Base-by-base conservation (phyloP, 1,284 basidiomycete genomes). In the Sporisorium scitamineum region DNA sequence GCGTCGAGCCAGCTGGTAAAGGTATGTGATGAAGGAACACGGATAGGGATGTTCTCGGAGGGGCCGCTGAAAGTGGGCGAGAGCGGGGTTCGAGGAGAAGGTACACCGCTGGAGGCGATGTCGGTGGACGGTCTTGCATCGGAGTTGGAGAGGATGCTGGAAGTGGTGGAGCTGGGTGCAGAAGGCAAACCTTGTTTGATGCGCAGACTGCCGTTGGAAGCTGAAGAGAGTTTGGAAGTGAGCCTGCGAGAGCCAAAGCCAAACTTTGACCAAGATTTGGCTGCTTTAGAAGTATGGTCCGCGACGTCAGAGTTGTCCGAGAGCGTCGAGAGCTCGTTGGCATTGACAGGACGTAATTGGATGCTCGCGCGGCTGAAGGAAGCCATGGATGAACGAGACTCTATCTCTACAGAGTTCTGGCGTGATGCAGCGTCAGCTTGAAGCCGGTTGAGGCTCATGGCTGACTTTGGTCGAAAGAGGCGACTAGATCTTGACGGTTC, bases 1-100 rank as follows among this genome's bases (percentile, higher is more conserved):
- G 70, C 70, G 10, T 72, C 64, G 4, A 57, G 22, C 70, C 70
- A 72, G 34, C 53, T 59, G 18, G 18, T 34, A 10, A 60, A 39
- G 3, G 42, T 18, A 2, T 34, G 44, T 2, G n/a, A 5, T 5
- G 70, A 63, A 2, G 48, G 4, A 20, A 50, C 56, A 4, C 64
- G 56, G 9, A 72, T 37, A 3, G 37, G 14, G 14, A 71, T n/a
- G 10, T 52, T 50, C 5, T 59, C 55, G 4, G 18, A 14, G 3
- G 11, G 6, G 18, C 22, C 18, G 22, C 59, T 42, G n/a, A 71
- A 65, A n/a, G 37, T 37, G 14, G 60, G 22, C 0, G 60, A 64
- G 11, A 32, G 3, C 0, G 70, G 60, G 3, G 64, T 67, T 16
- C 52, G 42, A 18, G 60, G 63, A 20, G 70, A 60, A 34, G 70